These are phyloP conservation scores for Botryotinia convoluta DNA, from an alignment of 2,329 filamentous ascomycete species.

Conservation along the genomic window DNA sequence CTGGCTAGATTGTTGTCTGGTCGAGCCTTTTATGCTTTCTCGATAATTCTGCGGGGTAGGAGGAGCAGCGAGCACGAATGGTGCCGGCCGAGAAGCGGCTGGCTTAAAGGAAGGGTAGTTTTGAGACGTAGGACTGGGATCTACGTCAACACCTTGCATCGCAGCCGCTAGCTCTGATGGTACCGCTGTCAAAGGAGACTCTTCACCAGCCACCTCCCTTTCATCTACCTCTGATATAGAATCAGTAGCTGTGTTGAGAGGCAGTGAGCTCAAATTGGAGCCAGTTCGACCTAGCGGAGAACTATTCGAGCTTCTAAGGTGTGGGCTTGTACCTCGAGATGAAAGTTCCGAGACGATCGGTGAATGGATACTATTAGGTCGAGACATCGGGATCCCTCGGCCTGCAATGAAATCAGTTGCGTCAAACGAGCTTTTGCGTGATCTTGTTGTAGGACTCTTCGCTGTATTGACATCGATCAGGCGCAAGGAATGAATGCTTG, in stretches of 20 bases:
- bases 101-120: constrained; percentile 13
- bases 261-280: constrained; percentile 28
- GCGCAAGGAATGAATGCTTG: constrained; percentile 37
- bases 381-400: constrained; percentile 26
- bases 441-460: constrained; percentile 28
- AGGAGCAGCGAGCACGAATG: constrained; percentile 32
- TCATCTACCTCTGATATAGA: constrained; percentile 38
- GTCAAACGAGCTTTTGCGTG: constrained; percentile 29
- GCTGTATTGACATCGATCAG: constrained; percentile 37
- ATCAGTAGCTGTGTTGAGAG: constrained; percentile 27
- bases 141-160: constrained; percentile 33
- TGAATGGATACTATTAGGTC: constrained; percentile 31
- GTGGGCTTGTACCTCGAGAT: constrained; percentile 31
- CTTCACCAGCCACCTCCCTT: constrained; percentile 23
- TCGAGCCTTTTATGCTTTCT: constrained; percentile 11
- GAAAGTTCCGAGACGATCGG: constrained; percentile 25
- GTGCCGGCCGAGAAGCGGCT: constrained; percentile 19
- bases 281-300: constrained; percentile 32
- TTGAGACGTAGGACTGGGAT: constrained; percentile 24
- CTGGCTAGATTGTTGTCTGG: constrained; percentile 3
- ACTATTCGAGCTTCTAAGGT: constrained; percentile 26
- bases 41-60: constrained; percentile 29
- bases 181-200: constrained; percentile 26
- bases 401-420: constrained; percentile 25
- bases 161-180: constrained; percentile 31